Conservation (phyloP, 2,329 filamentous ascomycete genomes). For the Dactylellina leptospora region DNA sequence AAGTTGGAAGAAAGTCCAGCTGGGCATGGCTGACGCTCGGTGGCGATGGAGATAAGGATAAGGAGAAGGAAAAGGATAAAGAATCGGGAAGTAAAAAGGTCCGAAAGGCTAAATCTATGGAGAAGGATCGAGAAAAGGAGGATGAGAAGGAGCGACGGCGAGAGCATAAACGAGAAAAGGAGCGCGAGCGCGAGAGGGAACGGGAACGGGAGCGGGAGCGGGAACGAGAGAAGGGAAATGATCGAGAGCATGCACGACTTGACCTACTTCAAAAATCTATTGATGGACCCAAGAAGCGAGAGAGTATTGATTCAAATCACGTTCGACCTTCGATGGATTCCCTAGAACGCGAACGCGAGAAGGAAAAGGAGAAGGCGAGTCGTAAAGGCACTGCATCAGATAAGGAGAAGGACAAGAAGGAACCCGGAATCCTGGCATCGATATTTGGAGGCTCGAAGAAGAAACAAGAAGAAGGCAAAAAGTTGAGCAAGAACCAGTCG, state of each 20-base stretch:
- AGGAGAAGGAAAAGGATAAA: conserved; percentile 73
- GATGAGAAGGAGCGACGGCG: conserved; percentile 60
- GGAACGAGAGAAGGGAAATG: too few species aligned
- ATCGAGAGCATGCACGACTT: conserved; percentile 73
- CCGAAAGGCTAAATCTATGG: conserved; percentile 57
- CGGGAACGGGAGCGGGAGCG: conserved; percentile 61
- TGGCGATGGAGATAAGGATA: conserved; percentile 67
- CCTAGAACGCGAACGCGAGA: conserved; percentile 82
- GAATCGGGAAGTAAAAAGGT: conserved; percentile 56
- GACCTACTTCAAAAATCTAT: conserved; percentile 89
- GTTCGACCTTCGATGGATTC: conserved; percentile 71
- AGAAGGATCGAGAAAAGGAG: conserved; percentile 70
- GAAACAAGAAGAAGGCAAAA: conserved; percentile 63
- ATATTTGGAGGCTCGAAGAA: conserved; percentile 92
- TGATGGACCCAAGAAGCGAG: conserved; percentile 76
- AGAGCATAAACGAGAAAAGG: conserved; percentile 62
- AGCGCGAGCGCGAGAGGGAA: conserved; percentile 65
- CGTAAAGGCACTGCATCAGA: conserved; percentile 71
- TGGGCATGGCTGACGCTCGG: conserved; percentile 76
- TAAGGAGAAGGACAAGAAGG: conserved; percentile 82
- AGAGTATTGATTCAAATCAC: conserved; percentile 83
- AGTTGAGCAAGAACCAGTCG: conserved; percentile 72
- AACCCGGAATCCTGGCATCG: conserved; percentile 90
- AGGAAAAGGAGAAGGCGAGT: conserved; percentile 66
- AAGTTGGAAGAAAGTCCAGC: conserved; percentile 77